Evolutionary conservation across 2,329 filamentous ascomycete genomes (phyloP).

Genomic region (Phialophora verrucosa): DNA sequence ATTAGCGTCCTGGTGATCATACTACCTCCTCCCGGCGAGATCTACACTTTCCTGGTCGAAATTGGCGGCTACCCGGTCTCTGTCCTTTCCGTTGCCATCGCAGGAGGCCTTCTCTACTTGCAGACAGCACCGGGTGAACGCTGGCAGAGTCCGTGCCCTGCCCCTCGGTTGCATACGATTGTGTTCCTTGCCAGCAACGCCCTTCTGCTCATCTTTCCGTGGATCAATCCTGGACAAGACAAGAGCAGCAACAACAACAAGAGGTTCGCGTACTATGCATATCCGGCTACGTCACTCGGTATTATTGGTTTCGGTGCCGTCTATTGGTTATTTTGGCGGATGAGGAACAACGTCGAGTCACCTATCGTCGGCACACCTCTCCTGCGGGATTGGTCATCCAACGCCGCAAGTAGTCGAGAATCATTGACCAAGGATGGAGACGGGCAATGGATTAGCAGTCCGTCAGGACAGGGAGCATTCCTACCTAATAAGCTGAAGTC

Average conservation of each 20-base stretch:
- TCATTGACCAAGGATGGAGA: neutral
- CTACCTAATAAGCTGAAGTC: neutral
- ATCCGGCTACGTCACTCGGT: conserved; percentile 61
- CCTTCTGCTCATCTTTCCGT: conserved; percentile 66
- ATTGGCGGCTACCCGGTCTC: conserved; percentile 44
- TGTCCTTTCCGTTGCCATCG: conserved; percentile 44
- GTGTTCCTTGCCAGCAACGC: conserved; percentile 68
- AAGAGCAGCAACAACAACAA: conserved; percentile 50
- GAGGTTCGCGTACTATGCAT: conserved; percentile 63
- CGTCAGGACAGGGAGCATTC: neutral
- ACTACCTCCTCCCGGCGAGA: conserved; percentile 69
- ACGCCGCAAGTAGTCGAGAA: neutral
- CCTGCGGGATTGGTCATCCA: conserved; percentile 4
- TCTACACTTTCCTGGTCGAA: conserved; percentile 66
- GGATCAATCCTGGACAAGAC: conserved; percentile 60
- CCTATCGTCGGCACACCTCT: conserved; percentile 2
- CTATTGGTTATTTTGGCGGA: conserved; percentile 63
- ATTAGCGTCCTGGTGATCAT: conserved; percentile 67
- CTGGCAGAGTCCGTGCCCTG: conserved; percentile 63
- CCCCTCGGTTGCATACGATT: conserved; percentile 59
- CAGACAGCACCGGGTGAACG: conserved; percentile 40
- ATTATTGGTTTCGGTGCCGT: conserved; percentile 58
- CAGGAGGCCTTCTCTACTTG: conserved; percentile 60
- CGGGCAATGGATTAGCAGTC: neutral
- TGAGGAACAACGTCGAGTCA: conserved; percentile 31